Conservation (phyloP, 176 grass and related monocot species). For the Urochloa ruziziensis region DNA sequence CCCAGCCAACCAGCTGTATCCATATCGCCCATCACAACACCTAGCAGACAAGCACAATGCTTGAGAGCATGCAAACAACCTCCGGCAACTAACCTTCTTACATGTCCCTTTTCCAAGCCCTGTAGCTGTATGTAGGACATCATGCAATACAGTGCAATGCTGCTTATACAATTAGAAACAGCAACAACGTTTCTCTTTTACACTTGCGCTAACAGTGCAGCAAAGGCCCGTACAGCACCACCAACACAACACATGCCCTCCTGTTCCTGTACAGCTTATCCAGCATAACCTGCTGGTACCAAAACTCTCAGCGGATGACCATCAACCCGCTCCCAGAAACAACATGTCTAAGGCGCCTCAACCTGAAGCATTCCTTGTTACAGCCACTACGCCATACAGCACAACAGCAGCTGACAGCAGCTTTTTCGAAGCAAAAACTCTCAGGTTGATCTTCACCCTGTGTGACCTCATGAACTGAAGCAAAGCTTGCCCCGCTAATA, state of each 20-base stretch:
- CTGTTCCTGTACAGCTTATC: constrained; percentile 36
- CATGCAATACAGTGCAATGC: background rate
- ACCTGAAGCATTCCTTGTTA: constrained; percentile 22
- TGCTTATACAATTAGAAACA: background rate
- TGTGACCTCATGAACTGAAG: constrained; percentile 60
- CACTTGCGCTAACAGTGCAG: background rate
- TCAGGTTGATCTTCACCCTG: constrained; percentile 71
- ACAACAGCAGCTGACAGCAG: constrained; percentile 29
- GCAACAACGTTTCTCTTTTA: background rate
- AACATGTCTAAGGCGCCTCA: background rate
- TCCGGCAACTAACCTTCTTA: background rate
- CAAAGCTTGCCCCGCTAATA: constrained; percentile 41
- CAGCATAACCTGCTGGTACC: background rate
- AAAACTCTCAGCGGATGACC: background rate
- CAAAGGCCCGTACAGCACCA: background rate
- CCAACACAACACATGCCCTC: background rate
- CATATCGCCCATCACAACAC: no score
- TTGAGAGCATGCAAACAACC: background rate
- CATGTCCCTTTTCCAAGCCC: background rate
- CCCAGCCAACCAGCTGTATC: no score
- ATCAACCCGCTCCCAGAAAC: background rate
- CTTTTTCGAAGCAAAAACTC: constrained; percentile 75
- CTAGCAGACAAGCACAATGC: no score
- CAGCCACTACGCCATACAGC: constrained; percentile 27
- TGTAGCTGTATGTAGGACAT: background rate